These are phyloP conservation scores for Gyromitra esculenta DNA, from an alignment of 2,329 filamentous ascomycete species.

Conservation along the genomic window DNA sequence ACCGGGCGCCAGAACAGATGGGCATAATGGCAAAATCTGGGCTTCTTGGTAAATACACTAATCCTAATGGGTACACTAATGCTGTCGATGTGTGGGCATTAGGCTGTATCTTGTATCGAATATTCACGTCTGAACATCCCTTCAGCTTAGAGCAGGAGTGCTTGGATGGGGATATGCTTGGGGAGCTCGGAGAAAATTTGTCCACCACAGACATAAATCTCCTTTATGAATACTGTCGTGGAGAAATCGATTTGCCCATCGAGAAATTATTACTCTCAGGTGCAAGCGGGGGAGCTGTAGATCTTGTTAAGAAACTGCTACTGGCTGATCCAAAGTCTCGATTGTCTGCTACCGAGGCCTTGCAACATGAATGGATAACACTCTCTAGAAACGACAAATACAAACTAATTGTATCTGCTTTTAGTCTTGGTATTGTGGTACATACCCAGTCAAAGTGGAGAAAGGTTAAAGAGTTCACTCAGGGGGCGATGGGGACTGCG, in stretches of 20 bases:
- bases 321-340: neutral
- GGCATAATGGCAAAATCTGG: neutral
- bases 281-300: neutral
- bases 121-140: conserved; percentile 4
- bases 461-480: no score
- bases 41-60: no score
- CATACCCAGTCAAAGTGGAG: no score
- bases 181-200: neutral
- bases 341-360: neutral
- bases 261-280: neutral
- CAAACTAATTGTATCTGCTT: no score
- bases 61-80: neutral
- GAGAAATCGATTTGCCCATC: neutral
- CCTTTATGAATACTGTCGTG: neutral
- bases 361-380: neutral
- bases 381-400: no score
- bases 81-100: conserved; percentile 14
- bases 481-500: no score
- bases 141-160: neutral
- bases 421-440: no score
- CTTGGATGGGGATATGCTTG: neutral
- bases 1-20: neutral
- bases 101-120: neutral
- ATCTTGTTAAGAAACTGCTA: neutral
- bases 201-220: neutral